These are phyloP conservation scores for Ramalina peruviana DNA, from an alignment of 495 filamentous ascomycete genomes.

Conservation along the genomic window DNA sequence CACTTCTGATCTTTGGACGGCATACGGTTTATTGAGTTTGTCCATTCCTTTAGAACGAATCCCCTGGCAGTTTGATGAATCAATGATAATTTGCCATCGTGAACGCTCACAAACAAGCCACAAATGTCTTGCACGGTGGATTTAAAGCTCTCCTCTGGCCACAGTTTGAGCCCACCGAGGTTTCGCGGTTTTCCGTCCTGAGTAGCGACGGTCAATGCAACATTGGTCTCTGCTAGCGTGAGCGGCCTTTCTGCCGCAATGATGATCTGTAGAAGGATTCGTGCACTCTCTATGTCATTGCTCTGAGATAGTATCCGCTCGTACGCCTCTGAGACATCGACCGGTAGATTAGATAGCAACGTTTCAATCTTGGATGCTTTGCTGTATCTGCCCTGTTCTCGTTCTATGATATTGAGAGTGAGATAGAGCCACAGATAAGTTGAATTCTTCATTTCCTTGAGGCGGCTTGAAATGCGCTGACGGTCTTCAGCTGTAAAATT, in stretches of 20 bases:
- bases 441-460: conserved; percentile 24
- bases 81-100: conserved; percentile 24
- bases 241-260: conserved; percentile 24
- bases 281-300: conserved; percentile 8
- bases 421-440: conserved; percentile 39
- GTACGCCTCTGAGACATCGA: conserved; percentile 22
- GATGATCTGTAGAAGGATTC: conserved; percentile 26
- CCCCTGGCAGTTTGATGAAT: conserved; percentile 29
- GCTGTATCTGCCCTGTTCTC: conserved; percentile 8
- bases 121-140: conserved; percentile 23
- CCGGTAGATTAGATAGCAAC: conserved; percentile 18
- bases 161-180: conserved; percentile 14
- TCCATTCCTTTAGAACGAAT: too few species aligned
- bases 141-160: conserved; percentile 15
- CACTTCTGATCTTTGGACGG: not conserved
- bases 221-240: conserved; percentile 23
- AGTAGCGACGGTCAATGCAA: conserved; percentile 24
- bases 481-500: not conserved
- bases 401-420: conserved; percentile 21
- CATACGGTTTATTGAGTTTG: too few species aligned
- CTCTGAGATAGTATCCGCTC: conserved; percentile 19
- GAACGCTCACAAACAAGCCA: conserved; percentile 25
- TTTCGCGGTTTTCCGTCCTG: conserved; percentile 6
- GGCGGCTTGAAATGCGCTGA: not conserved
- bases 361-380: conserved; percentile 10